These are phyloP conservation scores for Naganishia albida DNA, from an alignment of 1,284 basidiomycete genomes.

Conservation along the genomic window DNA sequence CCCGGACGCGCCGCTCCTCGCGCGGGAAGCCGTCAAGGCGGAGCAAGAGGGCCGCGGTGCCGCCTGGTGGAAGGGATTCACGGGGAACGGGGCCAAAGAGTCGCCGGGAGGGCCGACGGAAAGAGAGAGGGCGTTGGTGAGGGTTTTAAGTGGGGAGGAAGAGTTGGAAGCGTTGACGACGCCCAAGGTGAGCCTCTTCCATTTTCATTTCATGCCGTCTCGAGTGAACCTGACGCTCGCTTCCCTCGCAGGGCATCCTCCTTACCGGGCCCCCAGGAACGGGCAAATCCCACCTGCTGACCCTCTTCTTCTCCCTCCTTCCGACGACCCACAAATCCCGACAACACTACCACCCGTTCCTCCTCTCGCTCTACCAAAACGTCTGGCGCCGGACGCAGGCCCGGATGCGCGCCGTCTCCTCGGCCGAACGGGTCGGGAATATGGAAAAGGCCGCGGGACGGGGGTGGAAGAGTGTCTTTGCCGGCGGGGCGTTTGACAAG, in stretches of 20 bases:
- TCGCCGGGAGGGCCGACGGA: constrained; percentile 5
- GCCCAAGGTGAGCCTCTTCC: constrained; percentile 56
- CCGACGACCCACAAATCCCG: constrained; percentile 65
- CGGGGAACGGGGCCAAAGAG: background rate
- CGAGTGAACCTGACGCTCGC: constrained; percentile 10
- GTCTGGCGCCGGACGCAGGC: constrained; percentile 50
- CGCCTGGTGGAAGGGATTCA: constrained; percentile 32
- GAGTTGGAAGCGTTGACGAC: constrained; percentile 63
- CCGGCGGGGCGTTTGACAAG: constrained; percentile 52
- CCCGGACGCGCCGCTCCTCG: constrained; percentile 41
- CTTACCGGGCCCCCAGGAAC: constrained; percentile 60
- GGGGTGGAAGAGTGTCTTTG: constrained; percentile 54
- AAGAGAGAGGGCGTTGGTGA: constrained; percentile 55
- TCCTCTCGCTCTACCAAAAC: constrained; percentile 66
- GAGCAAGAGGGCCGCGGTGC: constrained; percentile 34
- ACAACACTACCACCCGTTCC: constrained; percentile 69
- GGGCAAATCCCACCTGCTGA: constrained; percentile 65
- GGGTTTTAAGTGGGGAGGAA: constrained; percentile 62
- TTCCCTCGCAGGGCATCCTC: constrained; percentile 52
- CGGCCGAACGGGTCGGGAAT: constrained; percentile 52
- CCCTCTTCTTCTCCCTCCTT: constrained; percentile 65
- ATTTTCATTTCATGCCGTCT: no score
- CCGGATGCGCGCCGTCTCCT: constrained; percentile 40
- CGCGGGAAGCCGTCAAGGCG: constrained; percentile 28
- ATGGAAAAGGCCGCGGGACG: constrained; percentile 46